Conservation (phyloP, 768 basidiomycete genomes). For the Trichaptum fuscoviolaceum region DNA sequence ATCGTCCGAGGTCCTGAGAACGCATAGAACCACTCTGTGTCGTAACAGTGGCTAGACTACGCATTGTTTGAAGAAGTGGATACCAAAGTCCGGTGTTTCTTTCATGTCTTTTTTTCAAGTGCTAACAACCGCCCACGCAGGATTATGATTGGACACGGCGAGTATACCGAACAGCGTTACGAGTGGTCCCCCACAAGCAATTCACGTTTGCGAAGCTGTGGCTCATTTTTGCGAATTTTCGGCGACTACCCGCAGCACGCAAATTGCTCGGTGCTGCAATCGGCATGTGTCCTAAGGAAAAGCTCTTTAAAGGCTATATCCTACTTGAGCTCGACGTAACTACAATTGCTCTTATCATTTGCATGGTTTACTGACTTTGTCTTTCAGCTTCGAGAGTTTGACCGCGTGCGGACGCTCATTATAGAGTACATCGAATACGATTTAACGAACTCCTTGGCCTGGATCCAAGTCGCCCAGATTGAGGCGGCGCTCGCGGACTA, state of each 20-base stretch:
- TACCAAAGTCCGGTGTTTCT: no score
- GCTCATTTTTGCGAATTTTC: slow-evolving; percentile 41
- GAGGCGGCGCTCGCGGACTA: slow-evolving; percentile 83
- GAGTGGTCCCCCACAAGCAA: slow-evolving; percentile 42
- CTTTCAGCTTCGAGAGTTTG: slow-evolving; percentile 40
- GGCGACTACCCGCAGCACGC: slow-evolving; percentile 67
- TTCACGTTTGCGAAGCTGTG: slow-evolving; percentile 53
- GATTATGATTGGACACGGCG: no score
- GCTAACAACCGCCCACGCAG: no score
- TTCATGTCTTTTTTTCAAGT: no score
- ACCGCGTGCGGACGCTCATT: slow-evolving; percentile 31
- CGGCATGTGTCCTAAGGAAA: no score
- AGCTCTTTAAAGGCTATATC: no score
- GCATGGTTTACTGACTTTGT: slow-evolving; percentile 22
- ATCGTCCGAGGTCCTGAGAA: no score
- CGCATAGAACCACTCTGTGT: no score
- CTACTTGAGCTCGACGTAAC: slow-evolving; percentile 87
- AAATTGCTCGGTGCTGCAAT: no score
- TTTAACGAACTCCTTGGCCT: slow-evolving; percentile 1
- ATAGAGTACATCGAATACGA: no score
- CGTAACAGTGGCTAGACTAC: no score
- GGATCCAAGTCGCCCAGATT: slow-evolving; percentile 66
- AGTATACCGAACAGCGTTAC: slow-evolving; percentile 43
- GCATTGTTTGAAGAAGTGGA: no score
- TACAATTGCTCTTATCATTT: slow-evolving; percentile 33